These are phyloP conservation scores for Daphne laureola DNA, from an alignment of 441 rosid species.

Conservation along the genomic window DNA sequence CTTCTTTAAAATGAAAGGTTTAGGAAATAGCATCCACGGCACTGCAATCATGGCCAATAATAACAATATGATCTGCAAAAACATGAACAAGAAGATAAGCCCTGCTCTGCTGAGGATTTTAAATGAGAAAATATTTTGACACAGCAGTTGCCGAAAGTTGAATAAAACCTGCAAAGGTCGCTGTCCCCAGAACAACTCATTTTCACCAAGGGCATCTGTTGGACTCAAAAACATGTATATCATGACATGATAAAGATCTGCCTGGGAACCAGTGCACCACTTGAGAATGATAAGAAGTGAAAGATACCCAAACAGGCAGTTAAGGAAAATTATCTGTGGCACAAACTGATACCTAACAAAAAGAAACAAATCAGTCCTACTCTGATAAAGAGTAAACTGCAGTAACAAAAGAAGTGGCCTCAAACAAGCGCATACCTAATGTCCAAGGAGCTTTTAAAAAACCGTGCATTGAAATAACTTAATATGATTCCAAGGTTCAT, in stretches of 20 bases:
- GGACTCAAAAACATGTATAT: slow-evolving; percentile 98
- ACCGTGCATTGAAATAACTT: slow-evolving; percentile 88
- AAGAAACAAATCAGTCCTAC: slow-evolving; percentile 18
- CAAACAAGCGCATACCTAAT: slow-evolving; percentile 40
- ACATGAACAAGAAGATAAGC: slow-evolving; percentile 17
- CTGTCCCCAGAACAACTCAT: slow-evolving; percentile 92
- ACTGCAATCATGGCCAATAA: slow-evolving; percentile 79
- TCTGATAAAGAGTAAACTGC: slow-evolving; percentile 11
- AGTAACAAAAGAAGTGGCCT: background rate
- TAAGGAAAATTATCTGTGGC: slow-evolving; percentile 93
- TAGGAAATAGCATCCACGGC: slow-evolving; percentile 99
- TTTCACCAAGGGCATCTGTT: slow-evolving; percentile 82
- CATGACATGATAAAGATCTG: slow-evolving; percentile 98
- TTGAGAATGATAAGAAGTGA: slow-evolving; percentile 82
- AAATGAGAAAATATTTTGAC: slow-evolving; percentile 7
- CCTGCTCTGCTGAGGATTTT: slow-evolving; percentile 11
- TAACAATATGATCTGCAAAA: slow-evolving; percentile 73
- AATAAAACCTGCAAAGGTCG: slow-evolving; percentile 72
- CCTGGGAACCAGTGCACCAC: slow-evolving; percentile 98
- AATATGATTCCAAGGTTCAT: slow-evolving; percentile 85
- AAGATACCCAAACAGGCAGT: slow-evolving; percentile 90
- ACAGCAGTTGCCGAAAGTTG: slow-evolving; percentile 10
- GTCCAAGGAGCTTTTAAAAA: slow-evolving; percentile 66
- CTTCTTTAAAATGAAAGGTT: slow-evolving; percentile 89
- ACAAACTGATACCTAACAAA: slow-evolving; percentile 82